Evolutionary conservation across 768 basidiomycete genomes (phyloP).

Genomic region (Phlebiopsis flavidoalba): DNA sequence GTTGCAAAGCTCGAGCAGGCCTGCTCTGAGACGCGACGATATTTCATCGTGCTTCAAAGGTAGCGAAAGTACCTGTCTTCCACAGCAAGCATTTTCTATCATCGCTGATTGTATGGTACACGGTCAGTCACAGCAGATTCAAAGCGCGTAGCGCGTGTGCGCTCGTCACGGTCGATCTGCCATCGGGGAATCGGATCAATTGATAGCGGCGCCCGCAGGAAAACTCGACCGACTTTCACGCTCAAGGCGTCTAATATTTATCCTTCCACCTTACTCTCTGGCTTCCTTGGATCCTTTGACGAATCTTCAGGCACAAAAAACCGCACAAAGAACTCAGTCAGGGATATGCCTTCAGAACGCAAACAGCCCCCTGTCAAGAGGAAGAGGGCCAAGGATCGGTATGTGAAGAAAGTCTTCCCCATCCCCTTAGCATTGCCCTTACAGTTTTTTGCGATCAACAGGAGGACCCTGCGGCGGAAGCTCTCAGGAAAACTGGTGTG

Average conservation of each 20-base stretch:
- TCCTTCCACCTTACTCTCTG: not conserved
- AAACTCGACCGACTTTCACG: not conserved
- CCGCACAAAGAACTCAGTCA: not conserved
- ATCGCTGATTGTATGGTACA: constrained; percentile 14
- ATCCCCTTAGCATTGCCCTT: not conserved
- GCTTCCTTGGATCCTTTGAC: not conserved
- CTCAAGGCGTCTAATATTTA: not conserved
- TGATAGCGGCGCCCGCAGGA: not conserved
- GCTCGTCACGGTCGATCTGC: not conserved
- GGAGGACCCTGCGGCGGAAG: constrained; percentile 38
- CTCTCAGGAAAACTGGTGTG: constrained; percentile 55
- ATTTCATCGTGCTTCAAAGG: constrained; percentile 63
- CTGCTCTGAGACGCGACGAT: constrained; percentile 44
- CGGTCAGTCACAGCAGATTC: not conserved
- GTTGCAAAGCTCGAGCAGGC: constrained; percentile 43
- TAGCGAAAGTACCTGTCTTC: constrained; percentile 45
- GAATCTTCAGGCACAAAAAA: too few species aligned
- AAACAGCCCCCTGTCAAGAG: not conserved
- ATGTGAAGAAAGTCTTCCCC: not conserved
- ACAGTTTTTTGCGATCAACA: constrained; percentile 3
- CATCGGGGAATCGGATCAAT: not conserved
- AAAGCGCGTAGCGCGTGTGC: not conserved
- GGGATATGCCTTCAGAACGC: not conserved
- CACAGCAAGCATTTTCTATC: constrained; percentile 32
- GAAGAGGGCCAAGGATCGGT: constrained; percentile 1